Conservation (phyloP, 1,284 basidiomycete genomes). For the Calocybe gambosa region DNA sequence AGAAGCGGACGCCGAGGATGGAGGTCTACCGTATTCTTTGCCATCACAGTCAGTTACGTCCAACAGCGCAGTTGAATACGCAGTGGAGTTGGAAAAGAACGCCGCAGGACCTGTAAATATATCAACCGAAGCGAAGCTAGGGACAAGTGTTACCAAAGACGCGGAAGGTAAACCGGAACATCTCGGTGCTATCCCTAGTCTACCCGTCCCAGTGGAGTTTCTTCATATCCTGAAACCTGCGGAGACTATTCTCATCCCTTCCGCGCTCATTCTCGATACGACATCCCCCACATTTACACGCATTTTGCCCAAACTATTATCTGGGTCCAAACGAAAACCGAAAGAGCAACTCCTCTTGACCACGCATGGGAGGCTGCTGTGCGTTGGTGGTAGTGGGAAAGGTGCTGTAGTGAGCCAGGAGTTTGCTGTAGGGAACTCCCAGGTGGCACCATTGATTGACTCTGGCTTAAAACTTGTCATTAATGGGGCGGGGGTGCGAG, state of each 20-base stretch:
- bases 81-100: background rate
- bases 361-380: constrained; percentile 9
- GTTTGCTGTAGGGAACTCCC: background rate
- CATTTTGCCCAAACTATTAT: constrained; percentile 12
- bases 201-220: constrained; percentile 1
- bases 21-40: constrained; percentile 5
- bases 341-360: constrained; percentile 13
- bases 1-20: background rate
- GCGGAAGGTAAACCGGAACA: background rate
- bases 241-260: constrained; percentile 7
- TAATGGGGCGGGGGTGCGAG: constrained; percentile 8
- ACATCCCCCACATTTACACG: constrained; percentile 5
- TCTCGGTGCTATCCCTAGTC: background rate
- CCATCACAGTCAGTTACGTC: background rate
- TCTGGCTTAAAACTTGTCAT: background rate
- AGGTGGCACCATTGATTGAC: background rate
- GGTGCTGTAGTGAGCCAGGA: constrained; percentile 9
- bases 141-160: constrained; percentile 1
- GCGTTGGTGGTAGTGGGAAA: constrained; percentile 5
- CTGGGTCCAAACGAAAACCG: constrained; percentile 10
- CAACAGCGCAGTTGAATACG: background rate
- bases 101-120: background rate
- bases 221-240: constrained; percentile 7
- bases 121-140: background rate
- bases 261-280: constrained; percentile 10